Evolutionary conservation across 306 rosid genomes (phyloP), one percentile per base, ranked within the genome.

Genomic region (Lathyrus oleraceus): DNA sequence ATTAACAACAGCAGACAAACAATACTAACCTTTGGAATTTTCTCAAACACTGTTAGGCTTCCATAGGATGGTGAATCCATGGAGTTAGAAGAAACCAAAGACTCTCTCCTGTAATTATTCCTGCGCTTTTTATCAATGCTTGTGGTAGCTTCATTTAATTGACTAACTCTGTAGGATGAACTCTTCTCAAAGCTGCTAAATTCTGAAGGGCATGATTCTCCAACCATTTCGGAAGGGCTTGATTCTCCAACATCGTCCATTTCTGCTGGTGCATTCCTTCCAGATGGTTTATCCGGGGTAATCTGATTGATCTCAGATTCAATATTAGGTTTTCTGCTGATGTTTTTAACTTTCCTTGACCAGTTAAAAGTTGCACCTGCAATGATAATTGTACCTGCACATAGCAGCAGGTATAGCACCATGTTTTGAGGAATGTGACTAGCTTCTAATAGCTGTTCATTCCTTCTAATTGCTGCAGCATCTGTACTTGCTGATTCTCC

Each of bases 31-130:
- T 86, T 87, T 19, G 84, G 65, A 77, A 84, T 72, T 79, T 76
- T 86, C 84, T 92, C 91, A 15, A 77, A 89, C 9, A 89, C 87
- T 2, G 96, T 92, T 67, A 92, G 84, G 68, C 98, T 89, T 69
- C 95, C 98, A 71, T 88, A 92, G 42, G 95, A 89, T 5, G 69
- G 19, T 32, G 95, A 85, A 36, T 73, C 87, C 81, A 57, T 72
- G 36, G 91, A 89, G 70, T 87, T 91, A 10, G 91, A 82, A 61
- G 96, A 78, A 72, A 90, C 89, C 65, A 83, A 51, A 16, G 95
- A 89, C 36, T 92, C 96, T 79, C 95, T 86, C 87, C 88, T 84
- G 71, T 69, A 14, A 63, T 30, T 62, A 43, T 71, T 84, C 65
- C 72, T 80, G 35, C 61, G 60, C 82, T 63, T 85, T 87, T 70